Conservation (phyloP, 345 rosid genomes). For the Citrus mangshanensis region DNA sequence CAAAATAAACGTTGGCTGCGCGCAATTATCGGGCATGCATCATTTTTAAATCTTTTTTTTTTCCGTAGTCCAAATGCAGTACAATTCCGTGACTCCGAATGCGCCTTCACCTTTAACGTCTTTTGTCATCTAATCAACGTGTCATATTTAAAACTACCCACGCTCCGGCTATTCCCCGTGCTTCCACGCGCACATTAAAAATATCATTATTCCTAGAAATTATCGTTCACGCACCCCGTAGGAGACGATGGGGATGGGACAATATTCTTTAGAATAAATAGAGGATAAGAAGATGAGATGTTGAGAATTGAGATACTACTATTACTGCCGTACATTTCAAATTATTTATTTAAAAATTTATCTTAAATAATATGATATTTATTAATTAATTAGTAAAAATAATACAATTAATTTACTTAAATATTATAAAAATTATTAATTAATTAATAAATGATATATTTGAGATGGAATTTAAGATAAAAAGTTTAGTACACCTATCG, state of each 20-base stretch:
- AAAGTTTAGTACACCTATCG: too few relatives aligned
- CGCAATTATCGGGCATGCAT: conserved; percentile 16
- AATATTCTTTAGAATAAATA: too few relatives aligned
- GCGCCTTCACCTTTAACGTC: not conserved
- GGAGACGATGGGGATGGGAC: not conserved
- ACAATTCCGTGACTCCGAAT: conserved; percentile 26
- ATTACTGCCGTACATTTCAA: too few relatives aligned
- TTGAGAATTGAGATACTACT: not conserved
- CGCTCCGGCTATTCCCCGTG: not conserved
- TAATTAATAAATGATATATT: too few relatives aligned
- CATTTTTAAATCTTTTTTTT: not conserved
- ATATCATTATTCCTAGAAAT: not conserved
- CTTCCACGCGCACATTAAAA: not conserved
- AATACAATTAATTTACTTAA: too few relatives aligned
- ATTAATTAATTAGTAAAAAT: too few relatives aligned
- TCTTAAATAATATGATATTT: too few relatives aligned
- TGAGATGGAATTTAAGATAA: too few relatives aligned
- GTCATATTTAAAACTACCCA: not conserved
- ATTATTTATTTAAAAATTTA: too few relatives aligned
- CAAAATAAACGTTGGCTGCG: not conserved
- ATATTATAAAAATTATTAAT: too few relatives aligned
- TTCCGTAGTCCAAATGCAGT: conserved; percentile 18
- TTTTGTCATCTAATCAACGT: not conserved
- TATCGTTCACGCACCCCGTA: not conserved
- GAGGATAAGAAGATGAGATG: not conserved